A percentile compares a stretch with the other conserved stretches of the same genome.
Evolutionary conservation across 2,329 filamentous ascomycete genomes (phyloP).

Genomic region (Beauveria medogensis): DNA sequence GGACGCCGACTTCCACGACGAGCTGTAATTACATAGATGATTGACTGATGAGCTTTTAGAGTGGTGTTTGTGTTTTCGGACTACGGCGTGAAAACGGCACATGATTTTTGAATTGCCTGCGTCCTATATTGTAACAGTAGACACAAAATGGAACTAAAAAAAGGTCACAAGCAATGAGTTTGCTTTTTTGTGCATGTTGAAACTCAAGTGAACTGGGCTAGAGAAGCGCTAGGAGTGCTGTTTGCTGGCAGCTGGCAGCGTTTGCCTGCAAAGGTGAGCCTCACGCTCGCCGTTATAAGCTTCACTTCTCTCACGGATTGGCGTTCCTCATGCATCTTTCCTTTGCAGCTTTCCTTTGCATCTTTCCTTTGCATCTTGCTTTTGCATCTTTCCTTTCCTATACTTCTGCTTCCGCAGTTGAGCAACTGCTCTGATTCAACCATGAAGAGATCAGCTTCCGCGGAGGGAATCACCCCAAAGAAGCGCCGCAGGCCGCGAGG

Average conservation of each 20-base stretch:
- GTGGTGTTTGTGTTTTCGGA: slow-evolving; percentile 12
- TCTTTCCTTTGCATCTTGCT: neutral
- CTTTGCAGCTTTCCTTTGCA: neutral
- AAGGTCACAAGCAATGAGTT: neutral
- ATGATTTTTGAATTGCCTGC: slow-evolving; percentile 15
- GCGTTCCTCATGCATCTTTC: neutral
- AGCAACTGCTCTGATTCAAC: too few species aligned
- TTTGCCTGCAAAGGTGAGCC: neutral
- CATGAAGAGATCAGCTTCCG: neutral
- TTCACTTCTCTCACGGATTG: neutral
- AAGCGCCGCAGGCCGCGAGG: neutral
- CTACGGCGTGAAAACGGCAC: slow-evolving; percentile 7
- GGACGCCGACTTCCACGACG: slow-evolving; percentile 68
- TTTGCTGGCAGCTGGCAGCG: slow-evolving; percentile 1
- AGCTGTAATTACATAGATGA: slow-evolving; percentile 56
- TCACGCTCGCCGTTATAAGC: neutral
- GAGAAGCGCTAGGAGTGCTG: neutral
- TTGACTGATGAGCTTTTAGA: slow-evolving; percentile 8
- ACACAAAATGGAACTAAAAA: slow-evolving; percentile 14
- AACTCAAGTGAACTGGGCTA: neutral
- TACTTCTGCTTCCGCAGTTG: neutral
- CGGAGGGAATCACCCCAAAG: neutral
- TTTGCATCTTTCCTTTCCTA: neutral
- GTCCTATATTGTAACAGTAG: slow-evolving; percentile 23
- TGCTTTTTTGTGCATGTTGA: neutral